phyloP scores from a whole-genome alignment of 352 stramenopile species.

The Phytophthora aleatoria region DNA sequence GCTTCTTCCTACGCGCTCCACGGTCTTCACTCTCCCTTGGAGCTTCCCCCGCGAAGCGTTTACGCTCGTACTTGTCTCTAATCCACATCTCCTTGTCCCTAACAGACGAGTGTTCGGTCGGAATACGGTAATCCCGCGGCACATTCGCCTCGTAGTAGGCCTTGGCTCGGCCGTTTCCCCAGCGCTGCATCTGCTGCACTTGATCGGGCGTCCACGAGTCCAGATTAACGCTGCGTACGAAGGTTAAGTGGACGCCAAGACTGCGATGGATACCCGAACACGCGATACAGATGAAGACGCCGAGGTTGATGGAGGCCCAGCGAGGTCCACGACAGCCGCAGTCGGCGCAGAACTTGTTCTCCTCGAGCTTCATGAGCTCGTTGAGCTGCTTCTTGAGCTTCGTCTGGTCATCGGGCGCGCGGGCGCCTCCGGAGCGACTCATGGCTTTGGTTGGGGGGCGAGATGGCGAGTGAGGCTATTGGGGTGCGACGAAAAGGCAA shows the following conservation, averaged over 20 bases:
- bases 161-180: slow-evolving; percentile 91
- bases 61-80: slow-evolving; percentile 90
- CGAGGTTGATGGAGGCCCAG: slow-evolving; percentile 94
- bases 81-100: slow-evolving; percentile 93
- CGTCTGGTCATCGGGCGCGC: slow-evolving; percentile 74
- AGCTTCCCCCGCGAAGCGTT: slow-evolving; percentile 68
- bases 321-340: slow-evolving; percentile 86
- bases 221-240: slow-evolving; percentile 93
- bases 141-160: slow-evolving; percentile 90
- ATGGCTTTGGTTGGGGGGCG: slow-evolving; percentile 33
- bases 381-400: slow-evolving; percentile 91
- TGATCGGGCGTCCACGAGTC: slow-evolving; percentile 94
- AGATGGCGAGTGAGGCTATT: slow-evolving; percentile 17
- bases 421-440: slow-evolving; percentile 46
- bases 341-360: slow-evolving; percentile 92
- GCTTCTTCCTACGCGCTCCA: slow-evolving; percentile 41
- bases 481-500: slow-evolving; percentile 2
- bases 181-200: slow-evolving; percentile 91
- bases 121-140: slow-evolving; percentile 74
- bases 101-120: slow-evolving; percentile 79
- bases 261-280: slow-evolving; percentile 94
- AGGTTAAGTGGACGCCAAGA: slow-evolving; percentile 93
- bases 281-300: slow-evolving; percentile 95
- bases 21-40: slow-evolving; percentile 24
- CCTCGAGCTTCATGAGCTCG: slow-evolving; percentile 90